Conservation (phyloP, 306 rosid genomes). For the Prunus campanulata region DNA sequence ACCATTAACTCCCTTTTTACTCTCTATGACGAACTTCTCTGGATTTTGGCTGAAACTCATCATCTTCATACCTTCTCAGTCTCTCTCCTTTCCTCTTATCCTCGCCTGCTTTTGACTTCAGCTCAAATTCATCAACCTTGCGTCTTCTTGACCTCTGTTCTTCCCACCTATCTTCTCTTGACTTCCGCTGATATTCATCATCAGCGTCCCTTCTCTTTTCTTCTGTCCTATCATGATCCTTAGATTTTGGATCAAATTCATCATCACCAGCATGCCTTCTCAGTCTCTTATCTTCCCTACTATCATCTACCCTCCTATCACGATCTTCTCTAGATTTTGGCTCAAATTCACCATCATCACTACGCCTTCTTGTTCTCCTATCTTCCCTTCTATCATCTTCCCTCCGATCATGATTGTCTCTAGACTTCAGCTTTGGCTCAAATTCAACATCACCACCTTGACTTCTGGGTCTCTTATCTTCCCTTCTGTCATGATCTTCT, state of each 20-base stretch:
- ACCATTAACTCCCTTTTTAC: conserved; percentile 30
- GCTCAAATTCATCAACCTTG: conserved; percentile 13
- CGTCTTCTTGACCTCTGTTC: conserved; percentile 42
- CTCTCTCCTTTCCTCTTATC: conserved; percentile 42
- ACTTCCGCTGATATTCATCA: conserved; percentile 40
- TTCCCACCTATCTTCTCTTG: conserved; percentile 50
- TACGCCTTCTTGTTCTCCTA: conserved; percentile 35
- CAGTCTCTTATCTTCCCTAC: conserved; percentile 42
- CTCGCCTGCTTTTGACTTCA: conserved; percentile 15
- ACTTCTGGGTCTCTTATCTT: conserved; percentile 45
- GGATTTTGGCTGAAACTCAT: conserved; percentile 33
- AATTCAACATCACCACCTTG: conserved; percentile 27
- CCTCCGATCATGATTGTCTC: conserved; percentile 37
- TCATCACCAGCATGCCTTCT: conserved; percentile 30
- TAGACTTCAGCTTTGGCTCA: conserved; percentile 38
- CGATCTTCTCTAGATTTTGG: conserved; percentile 51
- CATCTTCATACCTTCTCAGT: conserved; percentile 40
- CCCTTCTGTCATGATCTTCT: conserved; percentile 49
- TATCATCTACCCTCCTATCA: conserved; percentile 37
- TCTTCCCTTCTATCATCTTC: conserved; percentile 42
- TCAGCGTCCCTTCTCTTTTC: conserved; percentile 37
- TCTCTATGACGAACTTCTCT: conserved; percentile 25
- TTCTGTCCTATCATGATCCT: conserved; percentile 44
- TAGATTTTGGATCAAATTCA: conserved; percentile 43
- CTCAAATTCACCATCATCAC: conserved; percentile 35